phyloP scores from a whole-genome alignment of 2,329 filamentous ascomycete genomes.

The Pseudogymnoascus sp. region DNA sequence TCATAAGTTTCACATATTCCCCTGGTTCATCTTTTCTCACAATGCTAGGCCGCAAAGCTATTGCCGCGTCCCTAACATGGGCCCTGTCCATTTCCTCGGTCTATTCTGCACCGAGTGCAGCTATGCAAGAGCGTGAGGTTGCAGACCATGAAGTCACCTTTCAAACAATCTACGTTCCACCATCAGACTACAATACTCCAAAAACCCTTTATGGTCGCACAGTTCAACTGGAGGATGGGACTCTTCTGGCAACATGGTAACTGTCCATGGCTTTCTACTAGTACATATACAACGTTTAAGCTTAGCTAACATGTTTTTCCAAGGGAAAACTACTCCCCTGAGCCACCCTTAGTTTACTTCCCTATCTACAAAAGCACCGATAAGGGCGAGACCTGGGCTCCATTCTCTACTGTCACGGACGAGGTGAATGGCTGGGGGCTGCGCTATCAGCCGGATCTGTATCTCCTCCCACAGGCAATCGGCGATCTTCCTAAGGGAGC shows the following conservation, averaged over 20 bases:
- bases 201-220: slow-evolving; percentile 19
- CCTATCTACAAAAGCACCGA: slow-evolving; percentile 43
- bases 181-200: slow-evolving; percentile 10
- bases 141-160: slow-evolving; percentile 5
- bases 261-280: not conserved
- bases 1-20: not conserved
- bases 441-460: slow-evolving; percentile 58
- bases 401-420: slow-evolving; percentile 52
- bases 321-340: slow-evolving; percentile 12
- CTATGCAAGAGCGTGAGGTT: not conserved
- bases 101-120: not conserved
- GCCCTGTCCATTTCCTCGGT: not conserved
- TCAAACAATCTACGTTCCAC: slow-evolving; percentile 10
- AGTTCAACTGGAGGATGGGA: slow-evolving; percentile 21
- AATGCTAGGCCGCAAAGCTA: not conserved
- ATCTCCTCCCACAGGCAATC: slow-evolving; percentile 48
- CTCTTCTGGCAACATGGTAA: slow-evolving; percentile 41
- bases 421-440: slow-evolving; percentile 53
- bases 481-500: slow-evolving; percentile 52
- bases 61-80: not conserved
- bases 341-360: slow-evolving; percentile 27
- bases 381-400: slow-evolving; percentile 47
- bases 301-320: not conserved
- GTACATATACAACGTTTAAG: not conserved
- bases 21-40: not conserved